phyloP scores from a whole-genome alignment of 495 filamentous ascomycete species.

The Filosporella fistucella region DNA sequence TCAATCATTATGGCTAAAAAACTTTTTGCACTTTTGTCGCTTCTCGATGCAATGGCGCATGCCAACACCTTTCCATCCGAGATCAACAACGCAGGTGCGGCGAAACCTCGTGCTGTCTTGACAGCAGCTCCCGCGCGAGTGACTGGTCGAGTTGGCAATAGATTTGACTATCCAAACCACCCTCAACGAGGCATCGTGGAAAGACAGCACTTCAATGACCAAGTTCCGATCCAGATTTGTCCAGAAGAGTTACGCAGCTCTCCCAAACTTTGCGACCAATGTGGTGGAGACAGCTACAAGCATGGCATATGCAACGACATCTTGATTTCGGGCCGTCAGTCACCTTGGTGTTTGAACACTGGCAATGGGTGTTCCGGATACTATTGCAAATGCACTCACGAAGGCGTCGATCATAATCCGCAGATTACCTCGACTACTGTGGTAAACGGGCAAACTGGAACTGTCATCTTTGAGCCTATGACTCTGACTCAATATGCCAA shows the following conservation, averaged over 20 bases:
- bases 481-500: conserved; percentile 3
- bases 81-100: too few species aligned
- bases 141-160: too few species aligned
- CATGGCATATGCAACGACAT: conserved; percentile 2
- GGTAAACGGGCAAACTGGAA: conserved; percentile 2
- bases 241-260: neutral
- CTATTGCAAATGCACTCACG: conserved; percentile 1
- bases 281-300: neutral
- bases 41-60: too few species aligned
- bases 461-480: conserved; percentile 3
- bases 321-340: conserved; percentile 4
- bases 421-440: conserved; percentile 3
- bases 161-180: too few species aligned
- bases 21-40: too few species aligned
- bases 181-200: too few species aligned
- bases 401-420: neutral
- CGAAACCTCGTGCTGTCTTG: too few species aligned
- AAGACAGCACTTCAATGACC: too few species aligned
- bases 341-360: neutral
- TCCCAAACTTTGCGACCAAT: conserved; percentile 3
- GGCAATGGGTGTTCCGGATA: neutral
- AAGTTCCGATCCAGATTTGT: too few species aligned
- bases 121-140: too few species aligned
- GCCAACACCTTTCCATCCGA: too few species aligned
- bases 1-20: too few species aligned